These are phyloP conservation scores for Echinochloa phyllopogon DNA, from an alignment of 176 grass and related monocot species.

Conservation along the genomic window DNA sequence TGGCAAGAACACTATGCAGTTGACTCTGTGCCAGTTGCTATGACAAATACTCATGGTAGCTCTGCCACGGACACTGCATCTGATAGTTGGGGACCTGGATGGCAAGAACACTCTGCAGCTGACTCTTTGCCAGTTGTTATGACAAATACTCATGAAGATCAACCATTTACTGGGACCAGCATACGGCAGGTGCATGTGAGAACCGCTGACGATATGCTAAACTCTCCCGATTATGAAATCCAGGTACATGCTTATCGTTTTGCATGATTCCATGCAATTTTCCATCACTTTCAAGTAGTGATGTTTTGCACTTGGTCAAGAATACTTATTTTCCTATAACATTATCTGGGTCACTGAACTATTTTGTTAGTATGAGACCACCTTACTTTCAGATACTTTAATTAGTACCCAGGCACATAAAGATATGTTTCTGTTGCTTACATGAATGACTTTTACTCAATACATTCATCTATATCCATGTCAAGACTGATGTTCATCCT, in stretches of 20 bases:
- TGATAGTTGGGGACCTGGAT: conserved; percentile 33
- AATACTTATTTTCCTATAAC: not conserved
- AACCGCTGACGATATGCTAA: conserved; percentile 20
- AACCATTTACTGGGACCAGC: not conserved
- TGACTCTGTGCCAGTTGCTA: conserved; percentile 24
- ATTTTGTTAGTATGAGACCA: not conserved
- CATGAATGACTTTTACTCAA: conserved; percentile 7
- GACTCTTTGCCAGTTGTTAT: conserved; percentile 26
- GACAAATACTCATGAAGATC: conserved; percentile 22
- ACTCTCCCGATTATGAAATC: conserved; percentile 45
- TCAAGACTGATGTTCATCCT: conserved; percentile 7
- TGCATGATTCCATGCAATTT: not conserved
- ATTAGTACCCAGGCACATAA: not conserved
- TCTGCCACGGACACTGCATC: conserved; percentile 17
- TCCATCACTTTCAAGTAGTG: not conserved
- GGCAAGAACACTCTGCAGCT: conserved; percentile 38
- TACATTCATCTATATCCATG: conserved; percentile 25
- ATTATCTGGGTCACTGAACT: not conserved
- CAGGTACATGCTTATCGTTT: conserved; percentile 40
- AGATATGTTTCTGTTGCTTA: conserved; percentile 12
- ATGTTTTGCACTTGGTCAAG: not conserved
- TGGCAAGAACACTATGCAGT: conserved; percentile 39
- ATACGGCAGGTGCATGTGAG: conserved; percentile 15
- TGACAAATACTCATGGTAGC: conserved; percentile 23
- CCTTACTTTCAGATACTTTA: not conserved